These are phyloP conservation scores for Didymella arachidicola DNA, from an alignment of 2,329 filamentous ascomycete species.

Conservation along the genomic window DNA sequence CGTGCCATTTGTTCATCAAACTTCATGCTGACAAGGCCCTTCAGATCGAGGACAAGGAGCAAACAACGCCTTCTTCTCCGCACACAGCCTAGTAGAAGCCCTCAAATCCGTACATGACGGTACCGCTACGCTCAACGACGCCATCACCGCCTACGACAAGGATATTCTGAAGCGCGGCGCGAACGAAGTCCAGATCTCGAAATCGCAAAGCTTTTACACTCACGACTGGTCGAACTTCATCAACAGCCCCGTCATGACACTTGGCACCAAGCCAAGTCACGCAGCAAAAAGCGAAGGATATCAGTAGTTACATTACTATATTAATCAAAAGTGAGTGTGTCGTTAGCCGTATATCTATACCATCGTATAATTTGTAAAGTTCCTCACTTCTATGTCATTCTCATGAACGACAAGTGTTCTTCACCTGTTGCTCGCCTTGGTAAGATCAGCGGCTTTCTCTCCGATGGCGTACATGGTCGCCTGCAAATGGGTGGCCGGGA, in stretches of 20 bases:
- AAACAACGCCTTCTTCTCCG: conserved; percentile 50
- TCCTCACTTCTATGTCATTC: background rate
- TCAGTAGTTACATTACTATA: conserved; percentile 10
- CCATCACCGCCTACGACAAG: conserved; percentile 38
- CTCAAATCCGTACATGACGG: conserved; percentile 30
- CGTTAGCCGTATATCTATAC: conserved; percentile 4
- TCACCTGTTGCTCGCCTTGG: conserved; percentile 31
- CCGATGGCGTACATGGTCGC: conserved; percentile 43
- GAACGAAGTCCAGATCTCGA: conserved; percentile 45
- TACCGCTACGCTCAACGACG: conserved; percentile 19
- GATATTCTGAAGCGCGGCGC: conserved; percentile 39
- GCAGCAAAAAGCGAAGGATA: conserved; percentile 41
- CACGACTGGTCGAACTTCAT: conserved; percentile 44
- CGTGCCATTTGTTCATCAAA: background rate
- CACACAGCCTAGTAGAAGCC: conserved; percentile 38
- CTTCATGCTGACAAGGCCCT: background rate
- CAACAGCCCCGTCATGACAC: conserved; percentile 41
- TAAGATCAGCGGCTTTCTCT: conserved; percentile 24
- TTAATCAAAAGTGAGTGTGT: conserved; percentile 2
- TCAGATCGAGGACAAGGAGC: conserved; percentile 50
- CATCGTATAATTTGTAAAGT: background rate
- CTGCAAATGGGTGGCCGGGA: conserved; percentile 31
- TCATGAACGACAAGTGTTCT: background rate
- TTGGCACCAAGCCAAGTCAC: conserved; percentile 43
- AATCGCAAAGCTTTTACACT: conserved; percentile 44